Percentiles rank a stretch among this genome's conserved stretches.
phyloP scores from a whole-genome alignment of 805 yeast genomes.

The Teunomyces stri region DNA sequence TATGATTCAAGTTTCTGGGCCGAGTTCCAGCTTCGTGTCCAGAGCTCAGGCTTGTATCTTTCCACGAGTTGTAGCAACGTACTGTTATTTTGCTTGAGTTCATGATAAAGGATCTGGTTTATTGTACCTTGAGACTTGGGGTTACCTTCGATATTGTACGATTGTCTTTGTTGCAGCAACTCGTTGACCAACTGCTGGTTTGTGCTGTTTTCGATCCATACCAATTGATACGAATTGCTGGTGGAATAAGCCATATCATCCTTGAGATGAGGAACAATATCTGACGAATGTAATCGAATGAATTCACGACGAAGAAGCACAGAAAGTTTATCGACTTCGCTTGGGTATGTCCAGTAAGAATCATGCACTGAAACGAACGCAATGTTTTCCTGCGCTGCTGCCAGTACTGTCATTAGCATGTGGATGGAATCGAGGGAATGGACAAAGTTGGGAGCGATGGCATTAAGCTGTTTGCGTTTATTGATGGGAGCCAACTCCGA shows the following conservation, averaged over 20 bases:
- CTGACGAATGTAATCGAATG: slow-evolving; percentile 29
- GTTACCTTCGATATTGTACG: neutral
- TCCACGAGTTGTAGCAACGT: slow-evolving; percentile 14
- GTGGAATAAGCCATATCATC: slow-evolving; percentile 25
- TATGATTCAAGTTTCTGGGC: slow-evolving; percentile 1
- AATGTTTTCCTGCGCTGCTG: slow-evolving; percentile 17
- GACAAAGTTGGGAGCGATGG: slow-evolving; percentile 43
- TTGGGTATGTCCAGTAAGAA: slow-evolving; percentile 43
- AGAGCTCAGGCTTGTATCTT: slow-evolving; percentile 21
- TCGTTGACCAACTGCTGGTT: slow-evolving; percentile 10
- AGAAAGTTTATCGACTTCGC: slow-evolving; percentile 27
- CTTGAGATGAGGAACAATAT: slow-evolving; percentile 23
- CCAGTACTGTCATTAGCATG: slow-evolving; percentile 33
- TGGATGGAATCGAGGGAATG: slow-evolving; percentile 44
- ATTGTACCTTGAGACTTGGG: neutral
- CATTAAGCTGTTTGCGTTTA: slow-evolving; percentile 30
- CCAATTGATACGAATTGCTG: slow-evolving; percentile 28
- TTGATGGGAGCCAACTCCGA: slow-evolving; percentile 23
- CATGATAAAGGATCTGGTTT: slow-evolving; percentile 12
- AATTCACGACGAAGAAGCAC: slow-evolving; percentile 32
- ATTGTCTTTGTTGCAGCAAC: slow-evolving; percentile 7
- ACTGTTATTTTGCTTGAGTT: slow-evolving; percentile 7
- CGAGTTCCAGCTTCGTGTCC: slow-evolving; percentile 10
- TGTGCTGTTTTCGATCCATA: slow-evolving; percentile 22
- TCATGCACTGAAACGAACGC: slow-evolving; percentile 43